These are phyloP conservation scores for Candida vartiovaarae DNA, from an alignment of 805 yeast genomes.

Conservation along the genomic window DNA sequence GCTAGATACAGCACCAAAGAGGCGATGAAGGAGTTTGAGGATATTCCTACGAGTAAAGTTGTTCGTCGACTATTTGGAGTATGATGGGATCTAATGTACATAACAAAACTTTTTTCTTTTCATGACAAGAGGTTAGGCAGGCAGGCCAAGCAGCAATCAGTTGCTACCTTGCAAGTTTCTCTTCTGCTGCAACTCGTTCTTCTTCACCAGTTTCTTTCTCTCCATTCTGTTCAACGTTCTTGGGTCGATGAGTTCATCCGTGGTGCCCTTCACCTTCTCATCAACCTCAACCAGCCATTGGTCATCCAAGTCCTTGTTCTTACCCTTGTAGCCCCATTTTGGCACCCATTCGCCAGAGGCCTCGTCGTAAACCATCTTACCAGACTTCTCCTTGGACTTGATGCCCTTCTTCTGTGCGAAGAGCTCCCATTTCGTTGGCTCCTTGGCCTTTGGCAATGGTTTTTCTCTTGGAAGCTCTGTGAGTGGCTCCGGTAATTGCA, in stretches of 20 bases:
- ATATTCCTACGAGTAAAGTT: constrained; percentile 14
- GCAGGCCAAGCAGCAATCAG: not conserved
- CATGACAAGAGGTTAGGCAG: not conserved
- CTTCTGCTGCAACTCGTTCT: constrained; percentile 79
- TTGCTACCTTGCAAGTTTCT: constrained; percentile 49
- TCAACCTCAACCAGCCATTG: constrained; percentile 97
- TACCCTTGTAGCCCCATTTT: constrained; percentile 97
- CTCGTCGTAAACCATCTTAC: constrained; percentile 86
- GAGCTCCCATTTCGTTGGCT: constrained; percentile 92
- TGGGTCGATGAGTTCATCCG: constrained; percentile 75
- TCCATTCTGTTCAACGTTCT: constrained; percentile 75
- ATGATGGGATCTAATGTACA: constrained; percentile 1
- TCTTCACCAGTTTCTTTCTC: constrained; percentile 78
- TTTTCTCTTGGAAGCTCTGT: constrained; percentile 89
- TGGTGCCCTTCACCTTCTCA: constrained; percentile 54
- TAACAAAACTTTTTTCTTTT: not conserved
- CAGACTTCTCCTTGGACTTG: constrained; percentile 80
- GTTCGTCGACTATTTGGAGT: constrained; percentile 19
- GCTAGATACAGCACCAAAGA: constrained; percentile 25
- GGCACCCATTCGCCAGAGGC: constrained; percentile 92
- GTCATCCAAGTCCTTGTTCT: constrained; percentile 75
- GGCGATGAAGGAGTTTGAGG: constrained; percentile 21
- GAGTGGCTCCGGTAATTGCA: constrained; percentile 77
- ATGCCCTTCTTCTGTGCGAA: constrained; percentile 97
- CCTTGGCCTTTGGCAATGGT: constrained; percentile 86